Evolutionary conservation across 2,329 filamentous ascomycete species (phyloP).

Genomic region (Alternaria angustiovoidea): DNA sequence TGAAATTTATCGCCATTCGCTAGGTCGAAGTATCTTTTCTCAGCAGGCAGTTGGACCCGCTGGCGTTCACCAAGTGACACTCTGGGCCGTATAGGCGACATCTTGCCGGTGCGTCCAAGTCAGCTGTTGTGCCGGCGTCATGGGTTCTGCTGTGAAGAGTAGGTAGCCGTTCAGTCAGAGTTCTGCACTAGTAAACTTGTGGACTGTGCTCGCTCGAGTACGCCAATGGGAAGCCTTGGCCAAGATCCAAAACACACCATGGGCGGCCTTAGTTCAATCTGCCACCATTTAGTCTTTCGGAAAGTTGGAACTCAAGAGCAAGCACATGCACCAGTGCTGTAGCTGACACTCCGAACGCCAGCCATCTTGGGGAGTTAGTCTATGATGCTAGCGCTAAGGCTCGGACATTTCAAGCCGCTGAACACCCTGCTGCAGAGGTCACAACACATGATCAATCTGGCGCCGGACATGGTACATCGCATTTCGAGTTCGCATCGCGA

Average conservation of each 20-base stretch:
- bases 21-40: slow-evolving; percentile 1
- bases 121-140: slow-evolving; percentile 13
- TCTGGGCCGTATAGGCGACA: not conserved
- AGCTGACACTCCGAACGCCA: not conserved
- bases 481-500: slow-evolving; percentile 2
- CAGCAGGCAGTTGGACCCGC: not conserved
- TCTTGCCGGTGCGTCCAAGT: slow-evolving; percentile 2
- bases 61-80: not conserved
- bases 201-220: slow-evolving; percentile 10
- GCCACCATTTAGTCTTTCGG: not conserved
- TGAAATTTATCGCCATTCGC: slow-evolving; percentile 1
- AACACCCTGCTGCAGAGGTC: not conserved
- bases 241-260: slow-evolving; percentile 5
- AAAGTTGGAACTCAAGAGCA: not conserved
- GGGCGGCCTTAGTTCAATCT: not conserved
- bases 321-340: not conserved
- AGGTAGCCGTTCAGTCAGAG: slow-evolving; percentile 11
- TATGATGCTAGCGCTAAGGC: not conserved
- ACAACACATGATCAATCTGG: not conserved
- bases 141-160: slow-evolving; percentile 8
- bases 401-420: not conserved
- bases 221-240: slow-evolving; percentile 1
- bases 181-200: slow-evolving; percentile 16
- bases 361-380: not conserved
- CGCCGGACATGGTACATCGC: slow-evolving; percentile 1